phyloP scores from a whole-genome alignment of 2,329 filamentous ascomycete genomes.

The Aspergillus sp. region DNA sequence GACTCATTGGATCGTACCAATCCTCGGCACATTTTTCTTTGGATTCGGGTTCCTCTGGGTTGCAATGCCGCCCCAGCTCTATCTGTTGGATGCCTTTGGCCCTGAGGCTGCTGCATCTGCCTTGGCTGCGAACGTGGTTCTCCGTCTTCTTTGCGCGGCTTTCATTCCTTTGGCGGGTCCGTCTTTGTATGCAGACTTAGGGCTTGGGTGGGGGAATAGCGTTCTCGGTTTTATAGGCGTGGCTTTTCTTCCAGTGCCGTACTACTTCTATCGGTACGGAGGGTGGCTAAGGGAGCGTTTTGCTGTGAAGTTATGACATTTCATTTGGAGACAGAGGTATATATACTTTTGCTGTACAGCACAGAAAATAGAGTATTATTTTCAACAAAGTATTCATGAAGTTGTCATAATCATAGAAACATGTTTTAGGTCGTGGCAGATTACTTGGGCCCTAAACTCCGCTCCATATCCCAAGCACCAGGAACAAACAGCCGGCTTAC shows the following conservation, averaged over 20 bases:
- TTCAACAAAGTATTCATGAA: no score
- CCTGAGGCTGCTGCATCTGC: constrained; percentile 34
- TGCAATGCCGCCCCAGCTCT: constrained; percentile 30
- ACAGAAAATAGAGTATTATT: no score
- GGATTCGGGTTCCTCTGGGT: constrained; percentile 21
- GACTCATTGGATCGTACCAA: constrained; percentile 34
- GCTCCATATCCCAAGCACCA: no score
- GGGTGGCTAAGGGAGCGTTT: no score
- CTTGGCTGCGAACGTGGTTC: constrained; percentile 24
- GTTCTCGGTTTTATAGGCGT: constrained; percentile 52
- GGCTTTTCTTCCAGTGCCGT: constrained; percentile 7
- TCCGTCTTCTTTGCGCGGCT: constrained; percentile 50
- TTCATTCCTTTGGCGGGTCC: constrained; percentile 58
- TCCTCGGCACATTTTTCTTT: constrained; percentile 25
- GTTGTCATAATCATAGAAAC: no score
- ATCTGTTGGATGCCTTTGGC: constrained; percentile 36
- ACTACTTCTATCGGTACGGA: no score
- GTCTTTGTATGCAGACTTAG: constrained; percentile 58
- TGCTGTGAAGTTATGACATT: no score
- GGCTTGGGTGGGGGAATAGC: constrained; percentile 54
- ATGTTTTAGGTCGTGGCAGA: no score
- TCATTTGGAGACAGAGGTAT: no score
- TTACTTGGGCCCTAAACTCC: no score
- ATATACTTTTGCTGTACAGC: no score
- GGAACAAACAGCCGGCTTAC: no score